Evolutionary conservation across 2,329 filamentous ascomycete genomes (phyloP).

Genomic region (Paramyrothecium roridum): DNA sequence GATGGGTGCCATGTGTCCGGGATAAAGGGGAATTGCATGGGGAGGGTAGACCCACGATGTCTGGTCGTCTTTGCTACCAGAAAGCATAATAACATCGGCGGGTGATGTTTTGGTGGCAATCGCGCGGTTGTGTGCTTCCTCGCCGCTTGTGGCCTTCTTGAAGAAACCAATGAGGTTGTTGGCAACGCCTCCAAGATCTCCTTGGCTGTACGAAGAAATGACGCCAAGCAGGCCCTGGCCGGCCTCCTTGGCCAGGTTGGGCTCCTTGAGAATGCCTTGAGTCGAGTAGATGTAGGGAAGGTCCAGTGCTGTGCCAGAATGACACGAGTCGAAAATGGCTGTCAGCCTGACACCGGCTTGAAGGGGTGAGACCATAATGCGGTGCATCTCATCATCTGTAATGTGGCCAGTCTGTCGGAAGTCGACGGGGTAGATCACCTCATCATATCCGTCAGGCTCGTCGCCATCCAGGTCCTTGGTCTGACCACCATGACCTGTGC

Average conservation of each 20-base stretch:
- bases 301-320: slow-evolving; percentile 64
- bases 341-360: slow-evolving; percentile 55
- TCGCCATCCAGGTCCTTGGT: slow-evolving; percentile 76
- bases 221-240: slow-evolving; percentile 60
- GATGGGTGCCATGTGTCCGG: slow-evolving; percentile 9
- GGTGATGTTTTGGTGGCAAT: slow-evolving; percentile 88
- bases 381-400: slow-evolving; percentile 79
- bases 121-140: slow-evolving; percentile 77
- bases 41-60: slow-evolving; percentile 67
- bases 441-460: slow-evolving; percentile 78
- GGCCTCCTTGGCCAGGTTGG: slow-evolving; percentile 65
- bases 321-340: slow-evolving; percentile 64
- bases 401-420: slow-evolving; percentile 78
- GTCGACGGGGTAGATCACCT: slow-evolving; percentile 82
- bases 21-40: slow-evolving; percentile 10
- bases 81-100: slow-evolving; percentile 97
- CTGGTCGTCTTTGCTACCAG: slow-evolving; percentile 93
- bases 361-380: slow-evolving; percentile 63
- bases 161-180: slow-evolving; percentile 78
- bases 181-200: slow-evolving; percentile 80
- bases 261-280: slow-evolving; percentile 65
- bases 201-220: slow-evolving; percentile 57
- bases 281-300: slow-evolving; percentile 68
- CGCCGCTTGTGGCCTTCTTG: slow-evolving; percentile 82
- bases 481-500: slow-evolving; percentile 72